These are phyloP conservation scores for Lachnellula hyalina DNA, from an alignment of 2,329 filamentous ascomycete species.

Conservation along the genomic window DNA sequence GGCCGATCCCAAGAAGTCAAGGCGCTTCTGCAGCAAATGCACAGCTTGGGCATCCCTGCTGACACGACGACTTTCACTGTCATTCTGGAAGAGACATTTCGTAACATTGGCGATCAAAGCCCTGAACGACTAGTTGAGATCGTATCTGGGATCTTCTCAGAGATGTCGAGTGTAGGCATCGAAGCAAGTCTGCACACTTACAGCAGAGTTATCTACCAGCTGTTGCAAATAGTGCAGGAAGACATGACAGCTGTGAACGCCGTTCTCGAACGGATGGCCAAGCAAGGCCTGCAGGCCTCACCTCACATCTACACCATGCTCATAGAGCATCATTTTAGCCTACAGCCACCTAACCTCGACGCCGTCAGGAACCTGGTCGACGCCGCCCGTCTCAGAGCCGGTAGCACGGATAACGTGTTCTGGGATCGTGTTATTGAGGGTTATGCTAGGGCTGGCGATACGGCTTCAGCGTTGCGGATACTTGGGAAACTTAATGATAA, in stretches of 20 bases:
- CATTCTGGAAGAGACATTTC: conserved; percentile 56
- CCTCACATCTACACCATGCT: conserved; percentile 71
- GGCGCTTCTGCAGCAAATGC: conserved; percentile 55
- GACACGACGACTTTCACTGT: conserved; percentile 70
- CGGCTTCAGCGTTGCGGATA: conserved; percentile 43
- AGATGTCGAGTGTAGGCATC: conserved; percentile 53
- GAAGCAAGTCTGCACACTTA: conserved; percentile 59
- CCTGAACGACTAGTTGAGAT: conserved; percentile 45
- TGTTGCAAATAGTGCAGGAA: conserved; percentile 42
- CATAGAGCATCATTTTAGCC: conserved; percentile 59
- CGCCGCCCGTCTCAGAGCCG: conserved; percentile 33
- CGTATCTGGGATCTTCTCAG: conserved; percentile 49
- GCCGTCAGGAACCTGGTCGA: conserved; percentile 57
- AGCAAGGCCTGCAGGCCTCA: conserved; percentile 46
- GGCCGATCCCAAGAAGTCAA: conserved; percentile 44
- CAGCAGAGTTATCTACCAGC: conserved; percentile 60
- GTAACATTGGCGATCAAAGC: conserved; percentile 36
- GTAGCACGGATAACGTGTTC: conserved; percentile 49
- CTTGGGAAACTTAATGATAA: conserved; percentile 40
- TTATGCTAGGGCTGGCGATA: conserved; percentile 51
- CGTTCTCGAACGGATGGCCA: conserved; percentile 58
- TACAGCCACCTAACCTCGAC: conserved; percentile 51
- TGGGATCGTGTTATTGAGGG: conserved; percentile 68
- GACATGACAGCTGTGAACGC: conserved; percentile 46
- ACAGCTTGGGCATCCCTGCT: conserved; percentile 45